Percentiles rank a stretch among this genome's conserved stretches.
phyloP scores from a whole-genome alignment of 1,284 basidiomycete genomes.

The Prillingera fragicola region DNA sequence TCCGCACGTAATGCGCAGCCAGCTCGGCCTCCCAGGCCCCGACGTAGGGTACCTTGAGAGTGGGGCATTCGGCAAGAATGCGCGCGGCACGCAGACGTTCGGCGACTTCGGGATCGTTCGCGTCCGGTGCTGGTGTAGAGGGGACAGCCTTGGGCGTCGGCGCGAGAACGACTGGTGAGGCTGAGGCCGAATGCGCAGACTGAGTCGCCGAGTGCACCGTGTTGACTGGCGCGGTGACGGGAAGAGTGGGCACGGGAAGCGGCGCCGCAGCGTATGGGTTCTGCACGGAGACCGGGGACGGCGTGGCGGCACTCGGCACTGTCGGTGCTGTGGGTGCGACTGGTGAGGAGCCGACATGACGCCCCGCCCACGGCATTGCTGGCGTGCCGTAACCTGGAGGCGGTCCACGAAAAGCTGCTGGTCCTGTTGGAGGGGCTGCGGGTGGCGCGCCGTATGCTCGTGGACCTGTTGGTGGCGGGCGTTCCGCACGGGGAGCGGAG shows the following conservation, averaged over 20 bases:
- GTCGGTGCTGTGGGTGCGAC: conserved; percentile 2
- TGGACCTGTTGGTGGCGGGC: conserved; percentile 20
- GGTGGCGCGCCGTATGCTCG: conserved; percentile 16
- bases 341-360: conserved; percentile 1
- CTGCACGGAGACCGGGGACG: background rate
- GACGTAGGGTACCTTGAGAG: conserved; percentile 23
- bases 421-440: conserved; percentile 1
- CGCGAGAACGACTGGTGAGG: background rate
- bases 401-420: conserved; percentile 1
- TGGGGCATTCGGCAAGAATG: conserved; percentile 32
- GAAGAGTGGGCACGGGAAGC: conserved; percentile 14
- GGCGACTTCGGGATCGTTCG: conserved; percentile 15
- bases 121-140: background rate
- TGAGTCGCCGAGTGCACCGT: no score
- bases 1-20: conserved; percentile 20
- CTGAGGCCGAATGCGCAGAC: background rate
- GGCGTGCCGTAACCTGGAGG: conserved; percentile 1
- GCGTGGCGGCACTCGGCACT: background rate
- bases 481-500: conserved; percentile 16
- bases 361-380: background rate
- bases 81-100: conserved; percentile 24
- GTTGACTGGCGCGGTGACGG: conserved; percentile 5
- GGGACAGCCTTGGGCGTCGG: background rate
- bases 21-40: conserved; percentile 37
- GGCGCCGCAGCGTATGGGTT: conserved; percentile 2